Evolutionary conservation across 2,329 filamentous ascomycete species (phyloP).

Genomic region (Alternaria conjuncta): DNA sequence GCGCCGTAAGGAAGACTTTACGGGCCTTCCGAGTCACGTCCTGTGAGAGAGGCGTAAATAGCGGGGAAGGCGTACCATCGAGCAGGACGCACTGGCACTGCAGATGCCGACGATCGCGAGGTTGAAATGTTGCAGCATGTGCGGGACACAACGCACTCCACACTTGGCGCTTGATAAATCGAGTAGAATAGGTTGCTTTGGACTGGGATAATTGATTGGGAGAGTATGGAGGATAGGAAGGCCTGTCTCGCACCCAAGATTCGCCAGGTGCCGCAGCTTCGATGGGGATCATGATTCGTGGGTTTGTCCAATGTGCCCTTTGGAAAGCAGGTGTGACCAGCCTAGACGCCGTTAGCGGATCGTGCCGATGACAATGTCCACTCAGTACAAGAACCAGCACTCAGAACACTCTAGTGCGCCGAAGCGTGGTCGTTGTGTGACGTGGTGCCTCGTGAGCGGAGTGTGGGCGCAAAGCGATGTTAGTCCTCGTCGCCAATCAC

Average conservation of each 20-base stretch:
- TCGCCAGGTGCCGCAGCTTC: not conserved
- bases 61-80: slow-evolving; percentile 29
- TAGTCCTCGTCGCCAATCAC: slow-evolving; percentile 27
- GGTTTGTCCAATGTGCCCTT: not conserved
- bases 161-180: slow-evolving; percentile 28
- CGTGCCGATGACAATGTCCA: slow-evolving; percentile 19
- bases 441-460: slow-evolving; percentile 33
- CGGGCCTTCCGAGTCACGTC: slow-evolving; percentile 9
- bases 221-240: not conserved
- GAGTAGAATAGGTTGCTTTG: slow-evolving; percentile 13
- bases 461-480: slow-evolving; percentile 31
- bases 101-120: slow-evolving; percentile 20
- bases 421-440: slow-evolving; percentile 36
- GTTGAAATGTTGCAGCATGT: slow-evolving; percentile 23
- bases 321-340: not conserved
- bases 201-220: not conserved
- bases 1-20: slow-evolving; percentile 3
- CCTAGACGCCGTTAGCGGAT: slow-evolving; percentile 24
- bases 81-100: slow-evolving; percentile 16
- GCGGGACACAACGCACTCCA: slow-evolving; percentile 40
- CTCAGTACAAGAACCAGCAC: slow-evolving; percentile 4
- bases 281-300: not conserved
- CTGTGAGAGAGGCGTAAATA: slow-evolving; percentile 19
- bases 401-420: slow-evolving; percentile 29
- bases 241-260: not conserved